phyloP scores from a whole-genome alignment of 2,329 filamentous ascomycete genomes.

The Samsoniella hepiali region DNA sequence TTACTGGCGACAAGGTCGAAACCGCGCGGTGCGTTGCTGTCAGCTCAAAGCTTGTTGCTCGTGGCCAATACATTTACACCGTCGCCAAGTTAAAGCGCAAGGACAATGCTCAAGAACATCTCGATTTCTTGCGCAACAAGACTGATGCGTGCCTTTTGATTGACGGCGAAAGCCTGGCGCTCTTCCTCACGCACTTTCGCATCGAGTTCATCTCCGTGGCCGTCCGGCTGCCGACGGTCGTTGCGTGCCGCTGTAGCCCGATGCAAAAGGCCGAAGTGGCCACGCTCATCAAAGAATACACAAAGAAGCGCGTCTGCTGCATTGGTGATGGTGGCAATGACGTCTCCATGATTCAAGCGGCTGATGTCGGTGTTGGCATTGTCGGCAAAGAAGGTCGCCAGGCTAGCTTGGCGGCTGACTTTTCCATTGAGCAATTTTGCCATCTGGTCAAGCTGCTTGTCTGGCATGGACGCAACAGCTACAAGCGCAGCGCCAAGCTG shows the following conservation, averaged over 20 bases:
- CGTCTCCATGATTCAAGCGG: slow-evolving; percentile 98
- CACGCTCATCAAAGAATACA: slow-evolving; percentile 82
- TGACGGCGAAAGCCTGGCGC: slow-evolving; percentile 82
- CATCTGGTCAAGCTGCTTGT: slow-evolving; percentile 96
- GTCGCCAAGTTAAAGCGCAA: slow-evolving; percentile 81
- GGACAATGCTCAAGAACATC: slow-evolving; percentile 79
- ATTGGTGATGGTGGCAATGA: slow-evolving; percentile 98
- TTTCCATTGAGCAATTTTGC: slow-evolving; percentile 92
- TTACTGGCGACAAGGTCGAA: slow-evolving; percentile 97
- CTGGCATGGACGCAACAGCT: slow-evolving; percentile 97
- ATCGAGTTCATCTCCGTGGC: slow-evolving; percentile 84
- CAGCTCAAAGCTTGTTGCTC: slow-evolving; percentile 86
- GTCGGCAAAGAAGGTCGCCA: slow-evolving; percentile 97
- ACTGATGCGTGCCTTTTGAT: slow-evolving; percentile 86
- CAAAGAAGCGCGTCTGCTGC: slow-evolving; percentile 92
- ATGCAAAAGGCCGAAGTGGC: slow-evolving; percentile 97
- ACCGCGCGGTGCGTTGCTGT: slow-evolving; percentile 95
- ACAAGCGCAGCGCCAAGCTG: slow-evolving; percentile 92
- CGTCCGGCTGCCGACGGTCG: slow-evolving; percentile 83
- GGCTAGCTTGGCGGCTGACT: slow-evolving; percentile 91
- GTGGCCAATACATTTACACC: slow-evolving; percentile 94
- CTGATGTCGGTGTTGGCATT: slow-evolving; percentile 95
- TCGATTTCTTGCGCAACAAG: slow-evolving; percentile 85
- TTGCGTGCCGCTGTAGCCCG: slow-evolving; percentile 93
- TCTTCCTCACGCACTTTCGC: slow-evolving; percentile 80